These are phyloP conservation scores for Hypoxylon sp. DNA, from an alignment of 2,329 filamentous ascomycete genomes.

Conservation along the genomic window DNA sequence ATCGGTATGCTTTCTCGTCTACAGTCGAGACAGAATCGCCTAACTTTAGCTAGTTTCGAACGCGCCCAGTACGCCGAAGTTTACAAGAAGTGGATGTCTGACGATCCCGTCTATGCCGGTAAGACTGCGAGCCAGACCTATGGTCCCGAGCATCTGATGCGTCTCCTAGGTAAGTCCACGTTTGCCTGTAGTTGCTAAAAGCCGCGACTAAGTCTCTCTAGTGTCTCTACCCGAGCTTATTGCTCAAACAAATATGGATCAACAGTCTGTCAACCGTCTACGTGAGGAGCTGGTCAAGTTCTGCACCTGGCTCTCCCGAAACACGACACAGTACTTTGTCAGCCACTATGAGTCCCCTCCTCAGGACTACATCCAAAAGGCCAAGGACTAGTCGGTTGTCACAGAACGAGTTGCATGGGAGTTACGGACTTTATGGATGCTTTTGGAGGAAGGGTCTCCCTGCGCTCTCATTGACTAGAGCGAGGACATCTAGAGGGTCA, in stretches of 20 bases:
- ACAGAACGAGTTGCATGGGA: neutral
- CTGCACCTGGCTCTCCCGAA: slow-evolving; percentile 84
- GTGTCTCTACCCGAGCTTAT: slow-evolving; percentile 93
- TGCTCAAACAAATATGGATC: slow-evolving; percentile 98
- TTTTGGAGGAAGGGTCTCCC: neutral
- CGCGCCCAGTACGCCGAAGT: slow-evolving; percentile 87
- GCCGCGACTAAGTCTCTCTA: slow-evolving; percentile 54
- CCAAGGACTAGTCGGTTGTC: slow-evolving; percentile 52
- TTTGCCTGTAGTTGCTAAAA: neutral
- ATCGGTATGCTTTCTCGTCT: slow-evolving; percentile 65
- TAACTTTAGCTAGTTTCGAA: slow-evolving; percentile 75
- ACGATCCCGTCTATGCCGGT: slow-evolving; percentile 72
- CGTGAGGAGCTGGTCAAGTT: slow-evolving; percentile 91
- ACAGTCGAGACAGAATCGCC: neutral
- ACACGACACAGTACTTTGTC: slow-evolving; percentile 82
- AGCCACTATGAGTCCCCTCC: slow-evolving; percentile 79
- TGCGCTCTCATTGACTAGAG: neutral
- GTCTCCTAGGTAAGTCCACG: slow-evolving; percentile 80
- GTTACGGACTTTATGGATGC: neutral
- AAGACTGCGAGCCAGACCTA: slow-evolving; percentile 86
- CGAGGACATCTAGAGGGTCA: neutral
- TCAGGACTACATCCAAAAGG: slow-evolving; percentile 78
- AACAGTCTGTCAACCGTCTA: slow-evolving; percentile 87
- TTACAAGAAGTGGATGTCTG: slow-evolving; percentile 75
- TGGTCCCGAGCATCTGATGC: slow-evolving; percentile 90